Evolutionary conservation across 768 basidiomycete genomes (phyloP).

Genomic region (Ramaria sp.): DNA sequence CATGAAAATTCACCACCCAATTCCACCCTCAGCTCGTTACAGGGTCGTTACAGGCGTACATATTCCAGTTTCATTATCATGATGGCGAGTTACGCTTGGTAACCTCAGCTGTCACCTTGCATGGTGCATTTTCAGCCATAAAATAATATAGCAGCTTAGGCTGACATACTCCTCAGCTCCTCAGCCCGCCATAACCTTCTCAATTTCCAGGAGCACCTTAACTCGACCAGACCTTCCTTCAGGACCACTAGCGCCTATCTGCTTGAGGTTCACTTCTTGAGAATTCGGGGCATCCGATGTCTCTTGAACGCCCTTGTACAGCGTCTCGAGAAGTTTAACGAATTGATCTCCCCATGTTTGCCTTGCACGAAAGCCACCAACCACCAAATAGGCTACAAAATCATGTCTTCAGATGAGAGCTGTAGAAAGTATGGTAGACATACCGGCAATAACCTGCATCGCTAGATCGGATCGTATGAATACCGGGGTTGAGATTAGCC

Average conservation of each 20-base stretch:
- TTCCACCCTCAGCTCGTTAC: too few relatives aligned
- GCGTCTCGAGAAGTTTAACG: slow-evolving; percentile 55
- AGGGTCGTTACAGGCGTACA: too few relatives aligned
- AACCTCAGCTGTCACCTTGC: too few relatives aligned
- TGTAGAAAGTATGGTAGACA: slow-evolving; percentile 18
- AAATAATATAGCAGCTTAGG: too few relatives aligned
- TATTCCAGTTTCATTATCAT: too few relatives aligned
- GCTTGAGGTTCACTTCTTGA: slow-evolving; percentile 11
- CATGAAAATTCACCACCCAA: too few relatives aligned
- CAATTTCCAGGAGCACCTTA: slow-evolving; percentile 54
- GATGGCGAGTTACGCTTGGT: too few relatives aligned
- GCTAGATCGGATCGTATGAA: slow-evolving; percentile 50
- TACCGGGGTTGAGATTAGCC: slow-evolving; percentile 41
- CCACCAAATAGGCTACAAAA: slow-evolving; percentile 53
- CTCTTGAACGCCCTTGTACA: slow-evolving; percentile 46
- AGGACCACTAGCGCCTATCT: slow-evolving; percentile 48
- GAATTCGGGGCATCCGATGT: slow-evolving; percentile 17
- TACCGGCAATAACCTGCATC: slow-evolving; percentile 59
- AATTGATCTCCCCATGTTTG: slow-evolving; percentile 70
- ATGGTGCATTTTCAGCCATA: too few relatives aligned
- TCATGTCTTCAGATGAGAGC: not conserved
- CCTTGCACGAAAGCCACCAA: slow-evolving; percentile 50
- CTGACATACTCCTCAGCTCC: not conserved
- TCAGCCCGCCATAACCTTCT: slow-evolving; percentile 23
- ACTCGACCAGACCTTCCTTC: slow-evolving; percentile 56